Evolutionary conservation across 345 rosid species (phyloP), one percentile per base, ranked within the genome.

Genomic region (Ailanthus altissimus): DNA sequence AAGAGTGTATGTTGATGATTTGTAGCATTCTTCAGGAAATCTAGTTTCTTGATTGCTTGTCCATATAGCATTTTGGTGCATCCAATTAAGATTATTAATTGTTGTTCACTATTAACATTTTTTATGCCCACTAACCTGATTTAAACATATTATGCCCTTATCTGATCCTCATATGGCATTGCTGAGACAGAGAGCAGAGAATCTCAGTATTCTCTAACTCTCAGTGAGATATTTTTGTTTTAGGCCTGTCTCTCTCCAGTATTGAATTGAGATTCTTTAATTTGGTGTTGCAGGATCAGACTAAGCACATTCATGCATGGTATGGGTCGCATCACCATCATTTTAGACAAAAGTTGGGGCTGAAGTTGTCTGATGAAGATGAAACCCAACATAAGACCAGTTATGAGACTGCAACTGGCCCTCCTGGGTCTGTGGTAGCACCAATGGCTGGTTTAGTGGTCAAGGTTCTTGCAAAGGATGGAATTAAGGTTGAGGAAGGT

Each of bases 361-460:
- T 88, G 4, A 82, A 85, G 81, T 72, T 92, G 76, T 85, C 89
- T 51, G 87, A 85, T 73, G 92, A 85, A 63, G 86, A 84, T 70
- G 93, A 87, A 77, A 83, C 73, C n/a, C 88, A 84, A 28, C 93
- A 89, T 43, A 90, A 82, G 77, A 82, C 84, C 61, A 81, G 79
- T 85, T 84, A 77, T 6, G 92, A 89, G 80, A 50, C 85, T 70
- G 74, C 87, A 56, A 82, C 86, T 67, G 88, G 81, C 73, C 88
- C 91, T 77, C 92, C 89, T 16, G 94, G 96, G 56, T 81, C 90
- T 45, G 89, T 93, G 63, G 85, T 89, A 67, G 90, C 98, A 46
- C 98, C 99, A 62, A 95, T 95, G 99, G 93, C 99, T 86, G 98
- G 98, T 67, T 87, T 93, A 68, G 97, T 90, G 40, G 94, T 95